A percentile compares a stretch with the other conserved stretches of the same genome.
These are phyloP conservation scores for Hemisphaericaspora subhashii DNA, from an alignment of 1,139 yeast genomes.

Conservation along the genomic window DNA sequence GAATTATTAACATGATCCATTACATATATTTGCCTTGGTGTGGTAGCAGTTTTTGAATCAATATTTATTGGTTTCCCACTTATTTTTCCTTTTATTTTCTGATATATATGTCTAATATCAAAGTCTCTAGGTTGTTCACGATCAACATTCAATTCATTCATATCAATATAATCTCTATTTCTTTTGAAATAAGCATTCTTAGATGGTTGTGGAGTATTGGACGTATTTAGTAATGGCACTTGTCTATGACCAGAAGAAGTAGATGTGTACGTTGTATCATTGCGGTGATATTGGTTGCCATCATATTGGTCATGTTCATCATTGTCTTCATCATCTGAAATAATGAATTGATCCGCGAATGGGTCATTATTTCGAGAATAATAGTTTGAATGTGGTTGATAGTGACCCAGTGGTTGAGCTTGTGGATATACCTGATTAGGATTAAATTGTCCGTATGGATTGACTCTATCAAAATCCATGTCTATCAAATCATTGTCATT, in stretches of 20 bases:
- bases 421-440: conserved; percentile 14
- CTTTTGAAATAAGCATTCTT: conserved; percentile 6
- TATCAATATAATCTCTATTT: conserved; percentile 22
- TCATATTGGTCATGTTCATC: conserved; percentile 13
- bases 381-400: too few species aligned
- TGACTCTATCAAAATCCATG: conserved; percentile 22
- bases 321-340: conserved; percentile 34
- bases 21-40: conserved; percentile 69
- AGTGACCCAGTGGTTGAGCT: conserved; percentile 4
- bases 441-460: conserved; percentile 16
- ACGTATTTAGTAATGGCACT: conserved; percentile 25
- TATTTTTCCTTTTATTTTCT: conserved; percentile 15
- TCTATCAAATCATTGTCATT: conserved; percentile 30
- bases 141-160: conserved; percentile 17
- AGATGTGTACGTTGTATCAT: conserved; percentile 6
- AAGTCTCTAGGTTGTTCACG: conserved; percentile 35
- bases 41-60: conserved; percentile 5
- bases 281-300: background rate
- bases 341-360: conserved; percentile 29
- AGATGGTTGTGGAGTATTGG: conserved; percentile 14
- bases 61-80: conserved; percentile 9
- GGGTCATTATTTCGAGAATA: conserved; percentile 11
- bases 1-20: conserved; percentile 60
- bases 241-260: conserved; percentile 17
- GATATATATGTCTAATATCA: conserved; percentile 55